Base-by-base conservation (phyloP, 192 early-diverging fungal genomes). In the Coemansia javaensis region DNA sequence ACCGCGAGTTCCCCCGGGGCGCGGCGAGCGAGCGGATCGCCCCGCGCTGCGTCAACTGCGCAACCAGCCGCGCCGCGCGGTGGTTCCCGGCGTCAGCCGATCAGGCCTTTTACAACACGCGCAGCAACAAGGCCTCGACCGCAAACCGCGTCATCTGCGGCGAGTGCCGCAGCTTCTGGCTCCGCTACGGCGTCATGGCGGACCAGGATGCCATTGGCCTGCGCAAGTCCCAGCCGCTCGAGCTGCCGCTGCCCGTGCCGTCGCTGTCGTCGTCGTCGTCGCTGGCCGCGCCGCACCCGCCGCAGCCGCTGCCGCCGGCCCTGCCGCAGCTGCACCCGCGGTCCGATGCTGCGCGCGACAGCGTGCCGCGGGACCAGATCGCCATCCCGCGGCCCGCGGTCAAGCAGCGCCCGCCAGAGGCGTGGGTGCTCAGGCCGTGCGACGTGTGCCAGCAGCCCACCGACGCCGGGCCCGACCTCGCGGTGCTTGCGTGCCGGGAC, bases 141-240 rank as follows among this genome's bases (percentile, higher is more conserved):
- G 27, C 34, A 4, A 59, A 52, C 22, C 64, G 65, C 18, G 50
- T 75, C 11, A 51, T 75, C 25, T 75, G 72, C 32, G 52, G 47
- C 36, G 59, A 63, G 10, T 75, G 72, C 20, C 56, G 56, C 31
- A 48, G 50, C 20, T 59, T 59, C 48, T 75, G 72, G 72, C 48
- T 46, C 15, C 65, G 49, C 35, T 75, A 75, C 22, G 72, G 52
- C 3, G 3, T 36, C 10, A 75, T 68, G 72, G 65, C 72, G 3
- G 63, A 63, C 33, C 59, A 51, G 32, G 72, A 75, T 10, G 22
- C 36, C 0, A 63, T 68, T 22, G 52, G 18, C 34, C 28, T 53
- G 23, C 69, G 69, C 46, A 63, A 39, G 53, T 10, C 43, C 5
- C 32, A 52, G 9, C 31, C 32, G 28, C 12, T 17, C 14, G 35